Evolutionary conservation across 768 basidiomycete species (phyloP).

Genomic region (Exidia glandulosa): DNA sequence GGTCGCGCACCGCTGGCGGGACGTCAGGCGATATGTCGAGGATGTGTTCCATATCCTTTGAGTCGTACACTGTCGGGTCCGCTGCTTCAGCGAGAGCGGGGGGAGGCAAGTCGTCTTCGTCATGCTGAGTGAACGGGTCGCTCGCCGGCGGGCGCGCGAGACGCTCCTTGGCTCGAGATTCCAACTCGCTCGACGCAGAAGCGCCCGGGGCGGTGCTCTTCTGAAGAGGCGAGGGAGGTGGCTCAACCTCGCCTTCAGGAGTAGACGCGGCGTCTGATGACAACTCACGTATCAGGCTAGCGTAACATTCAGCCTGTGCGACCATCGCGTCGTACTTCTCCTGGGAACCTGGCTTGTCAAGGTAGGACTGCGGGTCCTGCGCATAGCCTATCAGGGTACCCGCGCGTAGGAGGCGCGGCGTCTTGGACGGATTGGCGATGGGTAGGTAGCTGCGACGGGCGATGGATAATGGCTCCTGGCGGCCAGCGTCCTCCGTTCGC

Average conservation of each 20-base stretch:
- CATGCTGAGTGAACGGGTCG: slow-evolving; percentile 9
- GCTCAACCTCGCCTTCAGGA: too few species aligned
- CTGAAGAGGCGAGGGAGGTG: too few species aligned
- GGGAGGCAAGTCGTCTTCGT: slow-evolving; percentile 11
- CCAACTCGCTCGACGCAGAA: too few species aligned
- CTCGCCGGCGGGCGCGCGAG: background rate
- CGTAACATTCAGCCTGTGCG: too few species aligned
- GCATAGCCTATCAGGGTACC: slow-evolving; percentile 7
- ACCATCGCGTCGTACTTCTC: background rate
- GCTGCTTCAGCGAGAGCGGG: slow-evolving; percentile 16
- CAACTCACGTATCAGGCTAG: too few species aligned
- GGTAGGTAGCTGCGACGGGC: background rate
- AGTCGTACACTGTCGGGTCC: slow-evolving; percentile 1
- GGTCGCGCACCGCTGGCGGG: background rate
- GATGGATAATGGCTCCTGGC: slow-evolving; percentile 2
- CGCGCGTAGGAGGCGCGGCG: background rate
- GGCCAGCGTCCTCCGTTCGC: background rate
- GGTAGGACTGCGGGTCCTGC: slow-evolving; percentile 1
- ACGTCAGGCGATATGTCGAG: slow-evolving; percentile 13
- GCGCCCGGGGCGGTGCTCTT: too few species aligned
- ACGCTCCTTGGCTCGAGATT: background rate
- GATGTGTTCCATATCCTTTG: slow-evolving; percentile 1
- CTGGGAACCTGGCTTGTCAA: too few species aligned
- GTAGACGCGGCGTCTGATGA: too few species aligned
- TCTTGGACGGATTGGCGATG: slow-evolving; percentile 6